Base-by-base conservation (phyloP, 768 basidiomycete species). In the Sarcodon sp. region DNA sequence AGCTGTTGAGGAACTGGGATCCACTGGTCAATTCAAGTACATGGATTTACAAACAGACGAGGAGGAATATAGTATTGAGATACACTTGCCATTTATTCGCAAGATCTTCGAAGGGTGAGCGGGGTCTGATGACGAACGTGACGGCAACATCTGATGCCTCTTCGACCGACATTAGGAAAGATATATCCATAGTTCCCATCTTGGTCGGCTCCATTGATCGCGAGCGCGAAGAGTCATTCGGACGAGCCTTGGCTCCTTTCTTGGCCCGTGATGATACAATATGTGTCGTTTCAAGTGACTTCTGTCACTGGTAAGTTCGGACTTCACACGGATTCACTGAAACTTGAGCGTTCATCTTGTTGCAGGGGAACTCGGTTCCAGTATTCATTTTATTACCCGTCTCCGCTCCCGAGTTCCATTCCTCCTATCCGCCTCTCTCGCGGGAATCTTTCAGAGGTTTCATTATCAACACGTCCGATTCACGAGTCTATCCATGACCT, bases 41-140 rank as follows among this genome's bases (percentile, higher is more conserved):
- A 81, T 99, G 77, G 66, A 66, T 13, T 54, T 72, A 2, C 56
- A 66, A 1, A 79, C 79, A 2, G 96, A 99, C 59, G 91, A 92
- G 64, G 88, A 83, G 31, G 96, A 99, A 58, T 96, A 99, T 61
- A 93, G 89, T 59, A 79, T 99, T 47, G 96, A 99, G 67, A 93
- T 99, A 89, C 93, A 98, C 57, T 73, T 98, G 13, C 92, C 94
- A 5, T 93, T 89, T 61, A 68, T 96, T 37, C 76, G 86, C 45
- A 89, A 89, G 62, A 66, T 83, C 9, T 96, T 94, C 51, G 72
- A 87, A 63, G 79, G 79, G 89, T 90, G 58, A 53, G 69, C 59
- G 33, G 21, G 21, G 21, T 27, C 21, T 27, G 21, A 27, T 27
- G 2, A 9, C 8, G 27, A 13, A 9, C 11, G 1, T 5, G 18